Conservation (phyloP, 306 rosid species). For the Dalbergia cochinchinensis region DNA sequence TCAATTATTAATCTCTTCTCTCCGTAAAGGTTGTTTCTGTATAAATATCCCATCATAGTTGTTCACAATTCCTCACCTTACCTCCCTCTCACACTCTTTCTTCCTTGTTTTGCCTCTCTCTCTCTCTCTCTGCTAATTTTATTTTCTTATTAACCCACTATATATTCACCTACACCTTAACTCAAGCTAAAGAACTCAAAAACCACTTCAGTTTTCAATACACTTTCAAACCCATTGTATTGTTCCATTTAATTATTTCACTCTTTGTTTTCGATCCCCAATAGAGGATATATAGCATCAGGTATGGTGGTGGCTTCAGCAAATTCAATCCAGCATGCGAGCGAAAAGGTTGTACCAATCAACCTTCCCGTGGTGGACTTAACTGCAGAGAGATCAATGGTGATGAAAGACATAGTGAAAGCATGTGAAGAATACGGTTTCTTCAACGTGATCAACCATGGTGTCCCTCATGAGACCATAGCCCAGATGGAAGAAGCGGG, state of each 20-base stretch:
- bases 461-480: constrained; percentile 57
- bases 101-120: background rate
- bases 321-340: constrained; percentile 4
- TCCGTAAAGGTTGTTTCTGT: constrained; percentile 18
- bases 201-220: background rate
- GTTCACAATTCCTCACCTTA: constrained; percentile 22
- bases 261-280: background rate
- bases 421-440: constrained; percentile 77
- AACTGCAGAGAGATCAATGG: constrained; percentile 49
- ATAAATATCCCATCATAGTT: constrained; percentile 56
- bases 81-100: background rate
- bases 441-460: constrained; percentile 78
- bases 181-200: too few relatives aligned
- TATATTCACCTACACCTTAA: constrained; percentile 8
- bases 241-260: background rate
- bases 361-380: constrained; percentile 74
- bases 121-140: background rate
- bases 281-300: background rate
- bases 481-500: constrained; percentile 58
- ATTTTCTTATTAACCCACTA: background rate
- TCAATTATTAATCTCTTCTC: constrained; percentile 23
- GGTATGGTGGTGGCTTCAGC: constrained; percentile 68
- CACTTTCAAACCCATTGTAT: background rate
- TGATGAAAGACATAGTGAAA: constrained; percentile 54
- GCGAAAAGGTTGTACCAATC: constrained; percentile 50